Evolutionary conservation across 1,284 basidiomycete species (phyloP), one percentile per base, ranked within the genome.

Genomic region (Vanrija sp.): DNA sequence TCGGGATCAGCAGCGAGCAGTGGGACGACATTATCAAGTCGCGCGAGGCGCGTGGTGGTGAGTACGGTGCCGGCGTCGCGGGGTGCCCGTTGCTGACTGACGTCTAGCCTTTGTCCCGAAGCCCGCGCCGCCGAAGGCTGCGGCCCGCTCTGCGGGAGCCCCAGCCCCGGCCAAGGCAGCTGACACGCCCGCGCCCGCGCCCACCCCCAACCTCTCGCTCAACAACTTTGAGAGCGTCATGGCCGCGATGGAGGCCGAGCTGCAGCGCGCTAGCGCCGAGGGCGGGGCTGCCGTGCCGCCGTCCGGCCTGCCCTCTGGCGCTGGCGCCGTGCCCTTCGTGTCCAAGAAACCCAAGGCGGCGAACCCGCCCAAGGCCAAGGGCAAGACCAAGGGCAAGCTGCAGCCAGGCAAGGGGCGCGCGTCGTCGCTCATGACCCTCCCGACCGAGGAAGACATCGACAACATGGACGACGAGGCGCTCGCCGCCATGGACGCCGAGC

Each of bases 171-270:
- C 51, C 3, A 50, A 50, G 28, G 8, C 34, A 5, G 38, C 34
- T 16, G 52, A 29, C 6, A 15, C 25, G 21, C 18, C 51, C 10
- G 18, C 25, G 21, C 18, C 51, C 10, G 16, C 52, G 6, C 23
- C 47, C 8, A 43, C 49, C 29, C 63, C 65, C 10, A 78, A 91
- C 68, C 81, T 84, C 5, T 83, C 86, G 49, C 80, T 97, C n/a
- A 83, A 92, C 70, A 90, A 89, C 0, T 97, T 97, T 64, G 94
- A 98, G 67, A 83, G 86, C 7, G 88, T 97, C 40, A 97, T 97
- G 94, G 83, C 85, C 66, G 91, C 91, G 2, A 91, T 97, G 87
- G 94, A 98, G 65, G 82, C 79, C 18, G 89, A 94, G 65, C 80
- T 96, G 15, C 79, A 79, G 47, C 60, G 65, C 28, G 38, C 28